A percentile compares a stretch with the other conserved stretches of the same genome.
Evolutionary conservation across 1,284 basidiomycete genomes (phyloP).

Genomic region (Porodaedalea pini): DNA sequence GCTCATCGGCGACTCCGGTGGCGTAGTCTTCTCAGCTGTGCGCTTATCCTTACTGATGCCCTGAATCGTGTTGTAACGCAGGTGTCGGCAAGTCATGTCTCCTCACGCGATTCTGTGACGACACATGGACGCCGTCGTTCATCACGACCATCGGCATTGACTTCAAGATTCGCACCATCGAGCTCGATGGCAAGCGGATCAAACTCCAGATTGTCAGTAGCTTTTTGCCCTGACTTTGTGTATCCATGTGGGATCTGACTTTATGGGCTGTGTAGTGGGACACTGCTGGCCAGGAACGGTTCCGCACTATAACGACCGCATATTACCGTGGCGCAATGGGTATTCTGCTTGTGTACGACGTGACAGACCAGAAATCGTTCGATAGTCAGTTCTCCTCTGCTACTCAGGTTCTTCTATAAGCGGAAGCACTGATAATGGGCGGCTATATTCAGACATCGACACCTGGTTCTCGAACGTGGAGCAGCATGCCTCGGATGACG

Average conservation of each 20-base stretch:
- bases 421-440: background rate
- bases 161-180: slow-evolving; percentile 97
- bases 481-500: slow-evolving; percentile 97
- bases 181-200: slow-evolving; percentile 93
- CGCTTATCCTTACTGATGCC: slow-evolving; percentile 5
- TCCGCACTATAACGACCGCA: slow-evolving; percentile 99
- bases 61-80: slow-evolving; percentile 30
- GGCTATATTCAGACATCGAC: slow-evolving; percentile 74
- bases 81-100: slow-evolving; percentile 99
- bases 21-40: slow-evolving; percentile 15
- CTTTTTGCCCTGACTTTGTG: slow-evolving; percentile 7
- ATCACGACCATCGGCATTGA: slow-evolving; percentile 98
- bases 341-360: slow-evolving; percentile 97
- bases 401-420: slow-evolving; percentile 9
- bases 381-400: slow-evolving; percentile 65
- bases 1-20: slow-evolving; percentile 95
- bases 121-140: slow-evolving; percentile 99
- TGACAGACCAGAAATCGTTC: slow-evolving; percentile 97
- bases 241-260: slow-evolving; percentile 8
- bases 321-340: slow-evolving; percentile 99
- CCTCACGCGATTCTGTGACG: slow-evolving; percentile 97
- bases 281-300: slow-evolving; percentile 98
- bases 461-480: slow-evolving; percentile 99
- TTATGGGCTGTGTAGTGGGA: slow-evolving; percentile 73
- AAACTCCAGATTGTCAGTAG: slow-evolving; percentile 89